Evolutionary conservation across 2,329 filamentous ascomycete genomes (phyloP).

Genomic region (Fusarium bulbicola): DNA sequence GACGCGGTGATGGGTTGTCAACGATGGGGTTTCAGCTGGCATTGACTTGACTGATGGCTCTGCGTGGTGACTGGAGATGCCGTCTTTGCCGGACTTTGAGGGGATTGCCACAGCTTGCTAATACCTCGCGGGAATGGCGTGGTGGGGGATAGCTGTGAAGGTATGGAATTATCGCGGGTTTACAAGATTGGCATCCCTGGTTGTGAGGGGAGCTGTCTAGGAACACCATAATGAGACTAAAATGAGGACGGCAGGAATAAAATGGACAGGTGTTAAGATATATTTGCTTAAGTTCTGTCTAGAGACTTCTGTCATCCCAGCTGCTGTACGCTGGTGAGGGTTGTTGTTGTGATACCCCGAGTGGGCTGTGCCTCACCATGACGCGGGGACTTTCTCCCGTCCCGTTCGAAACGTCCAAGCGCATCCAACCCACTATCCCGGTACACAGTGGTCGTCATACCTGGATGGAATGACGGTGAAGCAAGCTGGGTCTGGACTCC

Average conservation of each 20-base stretch:
- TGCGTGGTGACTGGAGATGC: constrained; percentile 7
- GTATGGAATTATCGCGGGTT: not conserved
- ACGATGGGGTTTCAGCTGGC: not conserved
- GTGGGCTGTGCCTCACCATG: not conserved
- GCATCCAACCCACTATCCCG: not conserved
- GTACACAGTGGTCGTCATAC: not conserved
- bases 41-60: too few relatives aligned
- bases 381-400: not conserved
- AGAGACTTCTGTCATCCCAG: not conserved
- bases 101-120: not conserved
- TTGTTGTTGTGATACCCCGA: not conserved
- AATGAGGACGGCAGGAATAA: not conserved
- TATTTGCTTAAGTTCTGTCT: not conserved
- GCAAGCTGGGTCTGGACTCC: not conserved
- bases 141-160: not conserved
- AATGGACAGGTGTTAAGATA: fast-evolving
- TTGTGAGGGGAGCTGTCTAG: not conserved
- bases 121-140: not conserved
- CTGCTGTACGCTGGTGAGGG: fast-evolving
- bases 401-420: not conserved
- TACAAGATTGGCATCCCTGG: not conserved
- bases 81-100: not conserved
- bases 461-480: not conserved
- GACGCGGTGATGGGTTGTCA: not conserved
- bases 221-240: not conserved